Conservation (phyloP, 2,329 filamentous ascomycete genomes). For the Talaromyces sp. region DNA sequence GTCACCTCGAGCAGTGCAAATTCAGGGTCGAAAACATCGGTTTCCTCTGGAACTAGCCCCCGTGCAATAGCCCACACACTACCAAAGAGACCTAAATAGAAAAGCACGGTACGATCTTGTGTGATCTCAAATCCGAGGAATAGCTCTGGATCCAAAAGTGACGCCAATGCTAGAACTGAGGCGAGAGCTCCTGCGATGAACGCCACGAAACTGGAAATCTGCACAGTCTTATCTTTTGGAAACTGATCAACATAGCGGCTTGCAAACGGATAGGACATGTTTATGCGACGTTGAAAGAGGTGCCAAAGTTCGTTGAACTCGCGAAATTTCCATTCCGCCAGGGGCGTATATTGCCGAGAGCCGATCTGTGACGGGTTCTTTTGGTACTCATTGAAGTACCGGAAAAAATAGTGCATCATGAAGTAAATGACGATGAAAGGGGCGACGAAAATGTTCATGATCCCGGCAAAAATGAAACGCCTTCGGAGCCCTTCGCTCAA, state of each 20-base stretch:
- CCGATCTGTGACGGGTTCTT: conserved; percentile 84
- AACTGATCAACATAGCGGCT: conserved; percentile 93
- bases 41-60: conserved; percentile 81
- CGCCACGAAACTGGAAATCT: conserved; percentile 75
- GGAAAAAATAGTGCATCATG: conserved; percentile 85
- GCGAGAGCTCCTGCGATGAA: conserved; percentile 85
- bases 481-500: conserved; percentile 73
- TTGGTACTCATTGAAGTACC: conserved; percentile 95
- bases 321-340: conserved; percentile 96
- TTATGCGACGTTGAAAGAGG: conserved; percentile 80
- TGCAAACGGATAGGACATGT: conserved; percentile 93
- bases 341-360: conserved; percentile 84
- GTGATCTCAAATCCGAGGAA: conserved; percentile 92
- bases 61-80: conserved; percentile 79
- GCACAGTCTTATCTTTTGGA: conserved; percentile 88
- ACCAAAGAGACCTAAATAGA: conserved; percentile 81
- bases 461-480: conserved; percentile 75
- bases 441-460: conserved; percentile 81
- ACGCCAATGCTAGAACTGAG: conserved; percentile 77
- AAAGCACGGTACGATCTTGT: conserved; percentile 79
- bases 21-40: conserved; percentile 85
- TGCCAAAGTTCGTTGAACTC: conserved; percentile 97
- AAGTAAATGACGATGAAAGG: conserved; percentile 86
- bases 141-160: conserved; percentile 83
- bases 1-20: conserved; percentile 85